These are phyloP conservation scores for Neofusicoccum umdonicola DNA, from an alignment of 2,329 filamentous ascomycete genomes.

Conservation along the genomic window DNA sequence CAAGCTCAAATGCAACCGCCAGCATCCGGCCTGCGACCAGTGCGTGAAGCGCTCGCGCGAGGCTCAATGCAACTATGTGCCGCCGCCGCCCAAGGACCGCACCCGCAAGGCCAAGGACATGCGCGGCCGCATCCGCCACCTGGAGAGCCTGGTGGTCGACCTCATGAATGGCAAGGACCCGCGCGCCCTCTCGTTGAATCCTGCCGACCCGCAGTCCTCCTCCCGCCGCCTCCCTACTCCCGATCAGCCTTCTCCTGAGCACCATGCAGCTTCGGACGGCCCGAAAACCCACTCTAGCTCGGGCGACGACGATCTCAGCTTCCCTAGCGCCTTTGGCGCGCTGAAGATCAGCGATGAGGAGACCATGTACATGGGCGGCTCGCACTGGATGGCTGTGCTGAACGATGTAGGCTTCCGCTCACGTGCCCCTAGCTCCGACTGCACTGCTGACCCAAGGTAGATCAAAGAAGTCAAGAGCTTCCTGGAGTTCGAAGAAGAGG, in stretches of 20 bases:
- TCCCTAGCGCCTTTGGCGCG: conserved; percentile 11
- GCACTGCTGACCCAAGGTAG: not conserved
- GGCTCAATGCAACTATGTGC: conserved; percentile 26
- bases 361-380: conserved; percentile 23
- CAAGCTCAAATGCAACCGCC: conserved; percentile 37
- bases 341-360: conserved; percentile 20
- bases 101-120: conserved; percentile 30
- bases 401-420: conserved; percentile 23
- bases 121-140: conserved; percentile 36
- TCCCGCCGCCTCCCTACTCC: conserved; percentile 13
- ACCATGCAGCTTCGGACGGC: conserved; percentile 3
- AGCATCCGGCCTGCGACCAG: conserved; percentile 37
- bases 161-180: conserved; percentile 30
- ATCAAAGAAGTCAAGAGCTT: conserved; percentile 30
- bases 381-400: conserved; percentile 38
- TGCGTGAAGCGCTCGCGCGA: conserved; percentile 36
- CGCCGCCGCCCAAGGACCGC: conserved; percentile 25
- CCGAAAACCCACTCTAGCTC: conserved; percentile 15
- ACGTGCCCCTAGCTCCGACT: not conserved
- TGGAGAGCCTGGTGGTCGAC: conserved; percentile 35
- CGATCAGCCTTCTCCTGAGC: conserved; percentile 13
- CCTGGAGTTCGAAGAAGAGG: conserved; percentile 20
- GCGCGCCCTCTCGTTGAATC: conserved; percentile 12
- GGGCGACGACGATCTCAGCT: conserved; percentile 12
- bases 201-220: not conserved